Evolutionary conservation across 225 moss, liverwort and hornwort genomes (phyloP), one percentile per base, ranked within the genome.

Genomic region (Bryum argenteum): DNA sequence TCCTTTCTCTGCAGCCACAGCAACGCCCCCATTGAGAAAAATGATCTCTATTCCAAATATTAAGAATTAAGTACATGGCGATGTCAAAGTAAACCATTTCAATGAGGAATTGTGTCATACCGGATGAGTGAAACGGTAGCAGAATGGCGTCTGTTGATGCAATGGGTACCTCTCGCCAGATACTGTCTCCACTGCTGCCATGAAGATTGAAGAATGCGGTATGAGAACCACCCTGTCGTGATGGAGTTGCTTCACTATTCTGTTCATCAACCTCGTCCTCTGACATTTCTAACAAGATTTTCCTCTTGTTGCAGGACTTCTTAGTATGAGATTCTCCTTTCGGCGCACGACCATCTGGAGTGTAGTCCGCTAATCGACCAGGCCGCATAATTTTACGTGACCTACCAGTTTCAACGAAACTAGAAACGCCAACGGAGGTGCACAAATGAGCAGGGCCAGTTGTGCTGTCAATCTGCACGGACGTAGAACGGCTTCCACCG

Each of bases 101-200:
- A 23, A 14, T n/a, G 43, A 40, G 17, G 22, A 48, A 68, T 3
- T 54, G 16, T 43, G 24, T 45, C 76, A 48, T 81, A 83, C 87
- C 83, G 75, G 84, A 67, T 13, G 82, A 66, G 64, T 78, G 78
- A 76, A 77, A 78, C 64, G 85, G 90, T 52, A 91, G 65, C 52
- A 84, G 79, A 39, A 91, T 77, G 23, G 93, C 88, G 61, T 85
- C 86, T 11, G 88, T 79, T 63, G 75, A 83, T 61, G 89, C 87
- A 42, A 91, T 85, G 55, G 95, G 95, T 18, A 93, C 95, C 67
- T 96, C 95, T 71, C 81, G 88, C 95, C 93, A 96, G 43, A 88
- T 74, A 77, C 77, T 79, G 42, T 91, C 84, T 63, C 80, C 78
- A 50, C 55, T 70, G 71, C 65, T 70, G 62, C 59, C 77, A 66